phyloP scores from a whole-genome alignment of 2,329 filamentous ascomycete species.

The Sporothrix variecibatus region DNA sequence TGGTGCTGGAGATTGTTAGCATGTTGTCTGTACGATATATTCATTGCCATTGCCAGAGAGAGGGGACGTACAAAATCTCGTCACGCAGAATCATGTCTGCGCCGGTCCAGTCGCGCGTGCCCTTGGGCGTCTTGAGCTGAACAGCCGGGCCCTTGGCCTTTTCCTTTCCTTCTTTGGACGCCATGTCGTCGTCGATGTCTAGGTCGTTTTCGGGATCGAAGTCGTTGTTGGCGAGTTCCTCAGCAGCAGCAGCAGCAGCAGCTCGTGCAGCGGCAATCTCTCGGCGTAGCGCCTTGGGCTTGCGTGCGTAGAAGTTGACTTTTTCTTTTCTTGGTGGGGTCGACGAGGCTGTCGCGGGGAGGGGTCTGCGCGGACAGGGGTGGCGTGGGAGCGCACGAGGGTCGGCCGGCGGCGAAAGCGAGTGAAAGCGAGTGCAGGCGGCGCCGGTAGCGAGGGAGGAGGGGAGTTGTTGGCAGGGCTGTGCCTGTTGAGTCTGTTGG shows the following conservation, averaged over 20 bases:
- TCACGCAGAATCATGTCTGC: slow-evolving; percentile 69
- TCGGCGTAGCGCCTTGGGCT: background rate
- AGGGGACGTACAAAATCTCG: slow-evolving; percentile 55
- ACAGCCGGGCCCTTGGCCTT: slow-evolving; percentile 32
- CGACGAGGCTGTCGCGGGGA: slow-evolving; percentile 14
- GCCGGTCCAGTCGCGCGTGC: slow-evolving; percentile 71
- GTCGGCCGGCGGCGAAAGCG: background rate
- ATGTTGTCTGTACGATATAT: slow-evolving; percentile 1
- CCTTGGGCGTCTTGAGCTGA: slow-evolving; percentile 74
- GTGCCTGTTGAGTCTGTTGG: background rate
- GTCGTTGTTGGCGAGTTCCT: background rate
- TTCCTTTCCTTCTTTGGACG: slow-evolving; percentile 28
- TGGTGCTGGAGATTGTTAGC: slow-evolving; percentile 26
- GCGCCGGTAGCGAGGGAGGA: background rate
- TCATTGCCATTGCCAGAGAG: too few species aligned
- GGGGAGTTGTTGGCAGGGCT: too few species aligned
- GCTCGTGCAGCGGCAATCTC: background rate
- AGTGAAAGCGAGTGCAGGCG: background rate
- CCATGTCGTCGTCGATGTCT: slow-evolving; percentile 26
- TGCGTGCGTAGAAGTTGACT: background rate
- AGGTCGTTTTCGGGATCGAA: background rate
- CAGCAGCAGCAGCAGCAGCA: background rate
- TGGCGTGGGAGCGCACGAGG: background rate
- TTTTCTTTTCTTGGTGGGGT: background rate
- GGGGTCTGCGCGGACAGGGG: slow-evolving; percentile 15